Evolutionary conservation across 345 rosid species (phyloP).

Genomic region (Citrus trifoliata): DNA sequence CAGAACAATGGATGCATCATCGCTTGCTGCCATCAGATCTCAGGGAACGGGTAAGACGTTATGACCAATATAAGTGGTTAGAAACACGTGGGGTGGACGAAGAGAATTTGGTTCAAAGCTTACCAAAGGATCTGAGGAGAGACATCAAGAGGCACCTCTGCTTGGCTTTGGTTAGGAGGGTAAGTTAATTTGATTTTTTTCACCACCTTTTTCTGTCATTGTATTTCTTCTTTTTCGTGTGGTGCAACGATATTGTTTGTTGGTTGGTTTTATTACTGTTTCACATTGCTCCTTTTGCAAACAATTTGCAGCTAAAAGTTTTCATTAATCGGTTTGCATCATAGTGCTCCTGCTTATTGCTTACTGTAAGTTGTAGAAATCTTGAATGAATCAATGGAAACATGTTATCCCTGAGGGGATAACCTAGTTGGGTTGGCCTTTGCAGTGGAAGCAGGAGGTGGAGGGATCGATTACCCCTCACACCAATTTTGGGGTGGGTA

Average conservation of each 20-base stretch:
- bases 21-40: conserved; percentile 88
- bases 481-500: too few species aligned
- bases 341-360: neutral
- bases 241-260: neutral
- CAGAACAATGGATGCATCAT: conserved; percentile 99
- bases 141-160: conserved; percentile 97
- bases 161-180: conserved; percentile 88
- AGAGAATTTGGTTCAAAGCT: conserved; percentile 76
- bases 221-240: neutral
- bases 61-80: conserved; percentile 97
- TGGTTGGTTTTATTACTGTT: neutral
- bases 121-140: conserved; percentile 93
- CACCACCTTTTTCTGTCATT: neutral
- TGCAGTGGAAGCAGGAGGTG: too few species aligned
- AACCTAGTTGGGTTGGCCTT: too few species aligned
- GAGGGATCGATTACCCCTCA: too few species aligned
- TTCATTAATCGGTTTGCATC: neutral
- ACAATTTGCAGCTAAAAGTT: neutral
- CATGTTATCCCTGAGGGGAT: neutral
- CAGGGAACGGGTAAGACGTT: conserved; percentile 82
- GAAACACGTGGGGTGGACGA: conserved; percentile 98
- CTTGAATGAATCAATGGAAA: neutral
- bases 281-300: neutral
- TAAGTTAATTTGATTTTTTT: conserved; percentile 31
- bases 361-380: neutral